A percentile compares a stretch with the other conserved stretches of the same genome.
Evolutionary conservation across 2,329 filamentous ascomycete genomes (phyloP).

Genomic region (Aspergillus piperis): DNA sequence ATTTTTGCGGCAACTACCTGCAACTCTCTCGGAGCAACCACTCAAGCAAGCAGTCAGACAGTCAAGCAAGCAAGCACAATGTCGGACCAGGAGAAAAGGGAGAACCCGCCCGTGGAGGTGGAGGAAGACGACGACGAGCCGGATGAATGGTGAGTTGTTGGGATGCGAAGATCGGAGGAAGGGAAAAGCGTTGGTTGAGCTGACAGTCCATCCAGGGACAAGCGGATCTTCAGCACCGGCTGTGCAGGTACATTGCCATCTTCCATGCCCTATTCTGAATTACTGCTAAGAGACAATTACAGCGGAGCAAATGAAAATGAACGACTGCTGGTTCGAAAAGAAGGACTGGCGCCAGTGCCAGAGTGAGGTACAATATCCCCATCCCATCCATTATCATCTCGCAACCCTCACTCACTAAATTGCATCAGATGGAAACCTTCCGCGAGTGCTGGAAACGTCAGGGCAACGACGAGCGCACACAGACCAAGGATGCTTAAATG

Average conservation of each 20-base stretch:
- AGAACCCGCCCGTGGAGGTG: conserved; percentile 39
- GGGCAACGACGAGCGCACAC: conserved; percentile 81
- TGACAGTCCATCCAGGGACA: conserved; percentile 68
- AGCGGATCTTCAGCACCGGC: conserved; percentile 94
- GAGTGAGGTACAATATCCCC: conserved; percentile 68
- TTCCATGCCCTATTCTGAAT: background rate
- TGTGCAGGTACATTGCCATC: conserved; percentile 67
- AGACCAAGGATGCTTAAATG: conserved; percentile 65
- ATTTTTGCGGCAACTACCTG: conserved; percentile 13
- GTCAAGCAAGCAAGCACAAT: conserved; percentile 40
- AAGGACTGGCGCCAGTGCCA: conserved; percentile 93
- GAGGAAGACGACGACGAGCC: conserved; percentile 77
- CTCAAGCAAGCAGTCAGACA: too few species aligned
- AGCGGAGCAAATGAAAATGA: conserved; percentile 90
- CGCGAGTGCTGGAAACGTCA: conserved; percentile 88
- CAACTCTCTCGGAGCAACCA: background rate
- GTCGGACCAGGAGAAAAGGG: conserved; percentile 57
- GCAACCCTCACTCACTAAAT: background rate
- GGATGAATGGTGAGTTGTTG: conserved; percentile 76
- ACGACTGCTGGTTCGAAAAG: conserved; percentile 93
- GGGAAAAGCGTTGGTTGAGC: background rate
- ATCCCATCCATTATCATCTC: background rate
- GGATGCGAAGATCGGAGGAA: background rate
- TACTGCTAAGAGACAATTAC: conserved; percentile 10
- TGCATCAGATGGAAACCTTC: conserved; percentile 79